These are phyloP conservation scores for Trichocomaceae sp. DNA, from an alignment of 2,329 filamentous ascomycete genomes.

Conservation along the genomic window DNA sequence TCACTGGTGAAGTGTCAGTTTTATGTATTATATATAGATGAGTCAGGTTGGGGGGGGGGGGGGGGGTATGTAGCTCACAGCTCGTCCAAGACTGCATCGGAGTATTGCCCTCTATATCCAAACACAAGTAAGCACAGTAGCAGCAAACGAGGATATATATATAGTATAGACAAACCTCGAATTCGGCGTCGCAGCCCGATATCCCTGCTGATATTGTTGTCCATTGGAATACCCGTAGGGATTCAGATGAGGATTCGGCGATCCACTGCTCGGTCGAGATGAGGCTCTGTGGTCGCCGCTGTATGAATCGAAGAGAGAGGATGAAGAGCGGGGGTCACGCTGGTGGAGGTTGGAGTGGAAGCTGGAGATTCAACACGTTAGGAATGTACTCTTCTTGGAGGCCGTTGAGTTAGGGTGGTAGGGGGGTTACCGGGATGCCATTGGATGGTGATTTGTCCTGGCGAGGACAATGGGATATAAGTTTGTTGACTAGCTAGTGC, in stretches of 20 bases:
- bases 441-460: neutral
- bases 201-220: slow-evolving; percentile 6
- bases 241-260: slow-evolving; percentile 40
- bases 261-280: slow-evolving; percentile 30
- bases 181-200: slow-evolving; percentile 55
- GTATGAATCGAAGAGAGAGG: slow-evolving; percentile 70
- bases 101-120: slow-evolving; percentile 74
- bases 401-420: neutral
- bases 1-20: slow-evolving; percentile 41
- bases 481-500: neutral
- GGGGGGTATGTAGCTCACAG: slow-evolving; percentile 8
- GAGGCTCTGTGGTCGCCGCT: slow-evolving; percentile 43
- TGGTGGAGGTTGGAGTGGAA: slow-evolving; percentile 66
- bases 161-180: slow-evolving; percentile 45
- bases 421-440: slow-evolving; percentile 9
- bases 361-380: slow-evolving; percentile 42
- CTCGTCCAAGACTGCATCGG: slow-evolving; percentile 65
- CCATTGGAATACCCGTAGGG: slow-evolving; percentile 37
- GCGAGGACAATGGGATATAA: no score
- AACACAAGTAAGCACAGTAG: neutral
- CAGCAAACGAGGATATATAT: no score
- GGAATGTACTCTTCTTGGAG: neutral
- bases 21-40: no score
- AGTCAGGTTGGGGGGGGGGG: no score
- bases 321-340: slow-evolving; percentile 58